Evolutionary conservation across 306 rosid species (phyloP).

Genomic region (Spatholobus suberectus): DNA sequence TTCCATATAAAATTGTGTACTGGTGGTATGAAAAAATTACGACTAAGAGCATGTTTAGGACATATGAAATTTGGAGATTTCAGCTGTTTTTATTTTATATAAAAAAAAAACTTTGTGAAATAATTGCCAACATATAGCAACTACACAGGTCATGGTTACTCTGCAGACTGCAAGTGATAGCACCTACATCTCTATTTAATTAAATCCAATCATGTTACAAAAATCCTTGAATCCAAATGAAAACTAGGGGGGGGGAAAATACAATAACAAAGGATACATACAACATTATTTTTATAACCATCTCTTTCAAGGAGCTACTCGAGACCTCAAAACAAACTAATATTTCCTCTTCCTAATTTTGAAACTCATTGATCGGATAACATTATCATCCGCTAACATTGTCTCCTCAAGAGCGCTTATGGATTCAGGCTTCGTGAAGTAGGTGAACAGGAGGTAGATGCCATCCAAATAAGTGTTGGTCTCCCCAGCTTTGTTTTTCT

Average conservation of each 20-base stretch:
- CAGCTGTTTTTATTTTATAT: too few species aligned
- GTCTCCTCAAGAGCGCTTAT: conserved; percentile 58
- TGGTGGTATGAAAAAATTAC: background rate
- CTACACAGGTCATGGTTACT: background rate
- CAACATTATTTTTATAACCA: conserved; percentile 25
- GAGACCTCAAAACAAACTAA: conserved; percentile 43
- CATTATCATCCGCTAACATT: conserved; percentile 68
- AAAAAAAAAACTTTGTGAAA: too few species aligned
- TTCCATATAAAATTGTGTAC: background rate
- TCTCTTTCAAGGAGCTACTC: conserved; percentile 32
- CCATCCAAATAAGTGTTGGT: conserved; percentile 83
- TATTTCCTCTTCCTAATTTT: conserved; percentile 82
- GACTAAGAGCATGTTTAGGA: too few species aligned
- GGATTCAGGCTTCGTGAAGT: conserved; percentile 84
- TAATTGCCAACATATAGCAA: background rate
- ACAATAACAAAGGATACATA: conserved; percentile 39
- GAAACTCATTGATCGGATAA: conserved; percentile 70
- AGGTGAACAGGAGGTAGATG: conserved; percentile 86
- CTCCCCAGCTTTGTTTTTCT: conserved; percentile 93
- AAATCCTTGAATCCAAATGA: conserved; percentile 42
- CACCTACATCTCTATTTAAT: conserved; percentile 39
- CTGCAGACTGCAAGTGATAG: conserved; percentile 14
- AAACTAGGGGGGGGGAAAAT: background rate
- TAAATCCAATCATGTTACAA: conserved; percentile 43
- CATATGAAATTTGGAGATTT: too few species aligned